phyloP scores from a whole-genome alignment of 1,284 basidiomycete species.

The Cryptococcus floricola region DNA sequence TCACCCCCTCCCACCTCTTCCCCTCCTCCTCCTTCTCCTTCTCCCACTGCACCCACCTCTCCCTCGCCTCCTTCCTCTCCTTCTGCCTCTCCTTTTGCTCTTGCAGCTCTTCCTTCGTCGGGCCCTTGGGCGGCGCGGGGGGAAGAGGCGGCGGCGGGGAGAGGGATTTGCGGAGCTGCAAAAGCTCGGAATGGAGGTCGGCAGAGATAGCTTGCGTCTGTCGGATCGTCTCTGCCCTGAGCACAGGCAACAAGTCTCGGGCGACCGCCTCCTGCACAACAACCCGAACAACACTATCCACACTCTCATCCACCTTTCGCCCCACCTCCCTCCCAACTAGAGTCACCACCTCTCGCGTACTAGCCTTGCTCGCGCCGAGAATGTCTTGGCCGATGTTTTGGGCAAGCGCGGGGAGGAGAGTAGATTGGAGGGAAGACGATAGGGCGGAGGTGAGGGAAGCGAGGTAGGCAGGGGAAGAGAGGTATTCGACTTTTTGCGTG shows the following conservation, averaged over 20 bases:
- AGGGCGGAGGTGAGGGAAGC: conserved; percentile 11
- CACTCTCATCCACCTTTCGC: conserved; percentile 20
- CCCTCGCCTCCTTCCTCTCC: not conserved
- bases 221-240: conserved; percentile 15
- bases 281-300: conserved; percentile 28
- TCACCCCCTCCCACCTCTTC: conserved; percentile 11
- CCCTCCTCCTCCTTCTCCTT: not conserved
- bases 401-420: conserved; percentile 17
- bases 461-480: too few species aligned
- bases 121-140: not conserved
- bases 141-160: conserved; percentile 9
- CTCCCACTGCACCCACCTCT: not conserved
- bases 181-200: conserved; percentile 39
- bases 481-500: too few species aligned
- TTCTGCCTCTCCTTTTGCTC: not conserved
- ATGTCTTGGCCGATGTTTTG: conserved; percentile 20
- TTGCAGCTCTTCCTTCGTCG: not conserved
- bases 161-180: conserved; percentile 33
- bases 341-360: conserved; percentile 28
- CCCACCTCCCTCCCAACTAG: conserved; percentile 21
- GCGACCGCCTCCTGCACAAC: conserved; percentile 26
- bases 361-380: conserved; percentile 19
- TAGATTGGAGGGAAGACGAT: conserved; percentile 18
- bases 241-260: conserved; percentile 27
- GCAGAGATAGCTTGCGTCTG: conserved; percentile 29